These are phyloP conservation scores for Acanthamoeba triangularis DNA, from an alignment of 208 protist genomes.

Conservation along the genomic window DNA sequence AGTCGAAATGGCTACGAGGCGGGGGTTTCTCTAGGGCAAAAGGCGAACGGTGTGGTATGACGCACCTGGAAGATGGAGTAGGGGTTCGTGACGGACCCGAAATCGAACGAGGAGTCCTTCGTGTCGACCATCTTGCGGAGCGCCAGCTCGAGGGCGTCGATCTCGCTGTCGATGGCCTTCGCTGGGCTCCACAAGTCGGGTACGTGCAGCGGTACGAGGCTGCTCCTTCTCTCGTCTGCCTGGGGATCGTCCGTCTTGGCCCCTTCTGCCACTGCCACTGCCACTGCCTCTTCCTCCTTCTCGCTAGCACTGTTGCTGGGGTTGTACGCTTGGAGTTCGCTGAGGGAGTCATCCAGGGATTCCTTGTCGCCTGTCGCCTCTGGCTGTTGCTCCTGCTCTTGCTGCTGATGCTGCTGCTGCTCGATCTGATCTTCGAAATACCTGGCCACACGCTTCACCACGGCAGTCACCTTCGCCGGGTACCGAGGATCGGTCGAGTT, in stretches of 20 bases:
- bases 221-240: background rate
- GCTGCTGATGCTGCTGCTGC: background rate
- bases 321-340: background rate
- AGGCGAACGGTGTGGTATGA: background rate
- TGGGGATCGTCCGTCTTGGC: too few relatives aligned
- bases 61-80: constrained; percentile 27
- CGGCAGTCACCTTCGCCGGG: background rate
- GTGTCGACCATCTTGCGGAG: background rate
- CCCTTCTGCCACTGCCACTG: background rate
- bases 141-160: background rate
- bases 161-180: background rate
- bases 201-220: background rate
- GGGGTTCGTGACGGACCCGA: background rate
- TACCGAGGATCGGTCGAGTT: background rate
- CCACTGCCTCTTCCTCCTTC: background rate
- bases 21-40: background rate
- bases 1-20: background rate
- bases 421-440: background rate
- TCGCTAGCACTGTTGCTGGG: background rate
- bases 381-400: background rate
- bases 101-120: background rate
- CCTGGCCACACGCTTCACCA: background rate
- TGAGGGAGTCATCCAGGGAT: background rate
- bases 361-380: background rate
- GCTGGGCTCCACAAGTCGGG: background rate